Evolutionary conservation across 306 rosid genomes (phyloP), one percentile per base, ranked within the genome.

Genomic region (Ammopiptanthus mongolicus): DNA sequence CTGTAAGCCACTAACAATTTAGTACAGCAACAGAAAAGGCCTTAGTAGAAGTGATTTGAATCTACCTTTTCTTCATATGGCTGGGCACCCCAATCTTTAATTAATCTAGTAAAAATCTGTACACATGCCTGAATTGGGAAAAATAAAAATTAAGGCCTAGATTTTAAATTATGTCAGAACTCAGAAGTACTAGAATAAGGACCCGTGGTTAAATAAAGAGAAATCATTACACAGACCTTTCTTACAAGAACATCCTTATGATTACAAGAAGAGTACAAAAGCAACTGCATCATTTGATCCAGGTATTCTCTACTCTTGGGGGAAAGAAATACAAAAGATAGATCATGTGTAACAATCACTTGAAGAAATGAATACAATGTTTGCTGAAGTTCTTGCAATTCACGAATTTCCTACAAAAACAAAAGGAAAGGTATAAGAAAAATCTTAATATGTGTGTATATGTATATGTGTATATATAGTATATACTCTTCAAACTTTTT

Each of bases 351-450:
- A 39, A 91, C 36, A 60, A 95, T 88, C 86, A 92, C 97, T 44
- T 95, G 97, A 48, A 95, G 97, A 90, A 95, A 95, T 29, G 97
- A 87, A 83, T 84, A 89, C 50, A 95, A 83, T 59, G 85, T 87
- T 61, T 85, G 89, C 73, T 91, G 98, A 82, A 95, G 97, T 83
- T 95, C 98, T 85, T 90, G 97, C 84, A 95, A 81, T 76, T 95
- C 98, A 37, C 97, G 96, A 77, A 91, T 84, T 88, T 95, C 98
- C 98, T 91, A 57, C 41, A 36, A 36, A 36, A 36, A 36, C 0
- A 5, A 36, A 36, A 36, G 8, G 8, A 36, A 36, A 36, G 41
- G 41, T 36, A 36, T 36, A 0, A 36, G n/a, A 36, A 7, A 36
- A 36, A 36, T 36, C 41, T 36, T 36, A 36, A 1, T 8, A 36